phyloP scores from a whole-genome alignment of 192 early-diverging fungal species.

The Backusella mclennaniae region DNA sequence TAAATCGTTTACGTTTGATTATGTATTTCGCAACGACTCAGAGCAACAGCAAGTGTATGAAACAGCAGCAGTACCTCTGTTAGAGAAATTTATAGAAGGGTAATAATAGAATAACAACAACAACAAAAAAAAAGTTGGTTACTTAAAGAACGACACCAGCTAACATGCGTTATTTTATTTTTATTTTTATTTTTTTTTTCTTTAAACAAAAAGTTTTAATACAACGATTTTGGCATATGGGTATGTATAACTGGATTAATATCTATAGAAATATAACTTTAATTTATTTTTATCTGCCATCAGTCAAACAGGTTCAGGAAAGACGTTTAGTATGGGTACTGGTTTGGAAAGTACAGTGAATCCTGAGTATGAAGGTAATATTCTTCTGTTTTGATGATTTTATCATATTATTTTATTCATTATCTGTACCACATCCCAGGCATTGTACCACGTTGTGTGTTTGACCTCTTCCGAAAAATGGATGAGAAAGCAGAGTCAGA shows the following conservation, averaged over 20 bases:
- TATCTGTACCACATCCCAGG: constrained; percentile 36
- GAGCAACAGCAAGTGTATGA: constrained; percentile 63
- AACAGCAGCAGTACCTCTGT: constrained; percentile 53
- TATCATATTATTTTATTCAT: constrained; percentile 9
- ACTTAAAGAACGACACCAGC: background rate
- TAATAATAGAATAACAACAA: constrained; percentile 46
- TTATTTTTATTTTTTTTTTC: constrained; percentile 20
- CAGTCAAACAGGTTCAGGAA: constrained; percentile 88
- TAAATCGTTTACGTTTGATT: constrained; percentile 69
- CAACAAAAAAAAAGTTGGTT: background rate
- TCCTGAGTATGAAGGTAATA: constrained; percentile 27
- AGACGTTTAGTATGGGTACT: constrained; percentile 97
- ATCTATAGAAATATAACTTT: background rate
- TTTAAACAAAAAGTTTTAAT: constrained; percentile 67
- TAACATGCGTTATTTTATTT: constrained; percentile 25
- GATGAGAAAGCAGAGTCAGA: constrained; percentile 36
- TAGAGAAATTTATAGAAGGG: constrained; percentile 74
- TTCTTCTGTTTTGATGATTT: background rate
- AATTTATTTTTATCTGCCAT: background rate
- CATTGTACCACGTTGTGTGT: constrained; percentile 69
- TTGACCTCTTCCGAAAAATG: constrained; percentile 50
- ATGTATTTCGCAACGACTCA: constrained; percentile 56
- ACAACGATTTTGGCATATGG: constrained; percentile 91
- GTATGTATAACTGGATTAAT: constrained; percentile 22
- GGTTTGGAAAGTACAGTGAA: constrained; percentile 36